Base-by-base conservation (phyloP, 805 yeast genomes). In the Pachysolen tannophilus region DNA sequence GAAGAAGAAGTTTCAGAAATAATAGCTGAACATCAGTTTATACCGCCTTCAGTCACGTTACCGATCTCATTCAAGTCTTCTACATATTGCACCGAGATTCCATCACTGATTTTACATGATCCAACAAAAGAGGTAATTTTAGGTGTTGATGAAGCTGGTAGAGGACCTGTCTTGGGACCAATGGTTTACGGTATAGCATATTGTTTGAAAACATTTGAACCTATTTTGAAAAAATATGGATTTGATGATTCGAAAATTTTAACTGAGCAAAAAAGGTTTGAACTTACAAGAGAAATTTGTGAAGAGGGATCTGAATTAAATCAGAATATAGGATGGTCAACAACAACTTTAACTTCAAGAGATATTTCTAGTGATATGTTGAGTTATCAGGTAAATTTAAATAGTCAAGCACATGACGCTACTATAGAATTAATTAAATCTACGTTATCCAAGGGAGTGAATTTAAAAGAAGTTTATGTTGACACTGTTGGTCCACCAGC, bases 91-190 rank as follows among this genome's bases (percentile, higher is more conserved):
- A 66, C 83, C 0, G 60, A 56, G 0, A 56, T 78, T 2, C 87
- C 87, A 1, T 33, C 29, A 3, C 40, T 30, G 7, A 51, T 74
- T 14, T 23, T 36, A 9, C 49, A 49, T 2, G 39, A 60, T 27
- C 59, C 63, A 2, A 39, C 45, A 2, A 61, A 56, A 9, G 63
- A 69, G 1, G 69, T 78, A 2, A 67, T 78, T 7, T 57, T 92
- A 8, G 99, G 99, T 1, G 95, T 92, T 1, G 99, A 92, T 56
- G 99, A 92, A 54, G 99, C 99, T 0, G 99, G 99, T 1, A 69
- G 99, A 45, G 99, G 99, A 0, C 99, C 99, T 0, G 97, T 94
- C 0, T 49, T 94, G 27, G 98, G 98, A 0, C 94, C 97, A 0
- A 92, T 92, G 98, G 98, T 92, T 2, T 92, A 92, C 51, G 95